These are phyloP conservation scores for Cyathus striatus DNA, from an alignment of 768 basidiomycete genomes.

Conservation along the genomic window DNA sequence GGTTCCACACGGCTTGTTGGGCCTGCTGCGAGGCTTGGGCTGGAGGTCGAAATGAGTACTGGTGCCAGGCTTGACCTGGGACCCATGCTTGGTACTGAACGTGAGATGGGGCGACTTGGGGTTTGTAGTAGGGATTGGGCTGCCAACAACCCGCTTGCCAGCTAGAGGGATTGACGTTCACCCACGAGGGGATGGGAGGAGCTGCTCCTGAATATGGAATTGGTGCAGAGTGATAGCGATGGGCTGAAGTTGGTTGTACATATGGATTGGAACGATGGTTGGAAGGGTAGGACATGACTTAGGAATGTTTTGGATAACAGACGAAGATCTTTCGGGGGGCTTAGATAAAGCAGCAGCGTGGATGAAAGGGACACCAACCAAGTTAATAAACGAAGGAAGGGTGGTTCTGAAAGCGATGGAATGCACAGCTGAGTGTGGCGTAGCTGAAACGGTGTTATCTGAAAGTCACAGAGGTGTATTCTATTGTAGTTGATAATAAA, in stretches of 20 bases:
- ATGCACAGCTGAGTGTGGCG: no score
- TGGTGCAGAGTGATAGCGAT: background rate
- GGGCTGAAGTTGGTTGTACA: background rate
- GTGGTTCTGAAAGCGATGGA: no score
- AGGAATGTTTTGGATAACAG: no score
- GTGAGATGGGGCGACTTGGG: slow-evolving; percentile 18
- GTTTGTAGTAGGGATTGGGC: slow-evolving; percentile 37
- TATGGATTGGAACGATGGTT: background rate
- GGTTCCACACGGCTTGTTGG: slow-evolving; percentile 36
- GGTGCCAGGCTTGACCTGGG: slow-evolving; percentile 33
- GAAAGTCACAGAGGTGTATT: no score
- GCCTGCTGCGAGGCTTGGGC: slow-evolving; percentile 16
- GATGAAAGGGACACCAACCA: no score
- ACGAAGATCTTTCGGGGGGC: no score
- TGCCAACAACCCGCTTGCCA: slow-evolving; percentile 55
- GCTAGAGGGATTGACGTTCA: slow-evolving; percentile 35
- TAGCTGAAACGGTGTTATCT: no score
- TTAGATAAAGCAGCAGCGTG: no score
- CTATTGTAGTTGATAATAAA: no score
- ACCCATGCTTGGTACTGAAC: slow-evolving; percentile 25
- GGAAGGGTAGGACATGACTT: background rate
- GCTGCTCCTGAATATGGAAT: slow-evolving; percentile 9
- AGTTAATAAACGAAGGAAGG: no score
- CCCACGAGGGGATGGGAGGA: slow-evolving; percentile 49
- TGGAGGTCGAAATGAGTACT: slow-evolving; percentile 16